phyloP scores from a whole-genome alignment of 352 stramenopile species.

The Pythium aquatile region DNA sequence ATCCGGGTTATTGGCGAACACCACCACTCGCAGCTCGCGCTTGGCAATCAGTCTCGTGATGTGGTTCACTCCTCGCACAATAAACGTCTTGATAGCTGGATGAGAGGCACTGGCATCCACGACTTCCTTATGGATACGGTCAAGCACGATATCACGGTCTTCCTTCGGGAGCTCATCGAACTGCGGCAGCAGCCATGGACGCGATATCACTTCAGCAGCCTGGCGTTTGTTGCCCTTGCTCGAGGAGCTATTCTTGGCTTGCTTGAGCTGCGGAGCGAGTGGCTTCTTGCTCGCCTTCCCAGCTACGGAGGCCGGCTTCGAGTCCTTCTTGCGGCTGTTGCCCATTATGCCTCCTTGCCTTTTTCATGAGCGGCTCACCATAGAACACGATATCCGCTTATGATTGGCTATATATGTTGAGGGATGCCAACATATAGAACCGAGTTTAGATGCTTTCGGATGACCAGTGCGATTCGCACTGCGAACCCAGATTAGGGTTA shows the following conservation, averaged over 20 bases:
- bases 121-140: constrained; percentile 68
- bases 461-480: constrained; percentile 13
- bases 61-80: constrained; percentile 59
- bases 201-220: constrained; percentile 25
- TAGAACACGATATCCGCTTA: neutral
- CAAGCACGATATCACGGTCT: constrained; percentile 77
- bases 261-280: constrained; percentile 21
- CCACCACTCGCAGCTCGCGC: constrained; percentile 51
- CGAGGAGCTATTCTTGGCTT: neutral
- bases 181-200: constrained; percentile 50
- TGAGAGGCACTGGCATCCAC: constrained; percentile 12
- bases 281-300: constrained; percentile 23
- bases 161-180: constrained; percentile 66
- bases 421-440: neutral
- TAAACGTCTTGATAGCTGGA: constrained; percentile 26
- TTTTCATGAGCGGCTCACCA: neutral
- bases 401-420: constrained; percentile 27
- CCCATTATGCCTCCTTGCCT: constrained; percentile 14
- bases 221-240: constrained; percentile 16
- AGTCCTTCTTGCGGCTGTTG: constrained; percentile 19
- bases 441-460: constrained; percentile 13
- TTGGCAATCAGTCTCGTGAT: constrained; percentile 43
- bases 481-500: neutral
- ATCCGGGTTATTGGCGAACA: constrained; percentile 69
- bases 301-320: constrained; percentile 9